These are phyloP conservation scores for Rhodotorula taiwanensis DNA, from an alignment of 768 basidiomycete genomes.

Conservation along the genomic window DNA sequence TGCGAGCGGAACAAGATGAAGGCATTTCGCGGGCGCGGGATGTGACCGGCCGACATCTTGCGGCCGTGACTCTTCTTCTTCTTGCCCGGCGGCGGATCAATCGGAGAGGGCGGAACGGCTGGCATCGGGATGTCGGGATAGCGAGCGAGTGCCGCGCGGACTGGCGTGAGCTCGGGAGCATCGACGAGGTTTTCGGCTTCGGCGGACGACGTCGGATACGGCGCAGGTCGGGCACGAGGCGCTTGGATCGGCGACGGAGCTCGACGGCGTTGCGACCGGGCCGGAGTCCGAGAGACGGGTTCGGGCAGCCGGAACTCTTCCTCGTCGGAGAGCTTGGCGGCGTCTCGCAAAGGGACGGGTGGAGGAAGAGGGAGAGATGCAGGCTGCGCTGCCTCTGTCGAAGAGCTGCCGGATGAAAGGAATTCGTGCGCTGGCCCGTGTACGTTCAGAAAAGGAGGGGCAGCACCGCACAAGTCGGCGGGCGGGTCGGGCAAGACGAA, in stretches of 20 bases:
- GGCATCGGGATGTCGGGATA: slow-evolving; percentile 6
- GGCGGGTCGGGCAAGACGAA: too few relatives aligned
- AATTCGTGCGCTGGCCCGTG: too few relatives aligned
- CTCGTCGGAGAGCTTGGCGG: too few relatives aligned
- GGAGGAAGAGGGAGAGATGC: too few relatives aligned
- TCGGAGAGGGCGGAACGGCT: not conserved
- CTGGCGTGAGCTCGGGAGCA: not conserved
- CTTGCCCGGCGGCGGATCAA: not conserved
- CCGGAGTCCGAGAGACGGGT: not conserved
- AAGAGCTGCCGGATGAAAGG: too few relatives aligned
- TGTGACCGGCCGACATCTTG: slow-evolving; percentile 48
- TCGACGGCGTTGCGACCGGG: not conserved
- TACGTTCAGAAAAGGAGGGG: too few relatives aligned
- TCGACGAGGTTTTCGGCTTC: not conserved
- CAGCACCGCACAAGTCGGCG: too few relatives aligned
- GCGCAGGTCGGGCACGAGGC: not conserved
- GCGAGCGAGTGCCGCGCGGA: not conserved
- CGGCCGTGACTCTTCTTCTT: slow-evolving; percentile 50
- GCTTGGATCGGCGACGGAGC: not conserved
- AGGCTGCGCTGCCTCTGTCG: too few relatives aligned
- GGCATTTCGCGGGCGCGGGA: slow-evolving; percentile 67
- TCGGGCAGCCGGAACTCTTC: not conserved
- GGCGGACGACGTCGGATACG: slow-evolving; percentile 1
- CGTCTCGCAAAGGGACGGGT: too few relatives aligned
- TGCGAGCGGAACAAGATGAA: slow-evolving; percentile 75